Base-by-base conservation (phyloP, 176 grass and related monocot genomes). In the Carex scoparia region DNA sequence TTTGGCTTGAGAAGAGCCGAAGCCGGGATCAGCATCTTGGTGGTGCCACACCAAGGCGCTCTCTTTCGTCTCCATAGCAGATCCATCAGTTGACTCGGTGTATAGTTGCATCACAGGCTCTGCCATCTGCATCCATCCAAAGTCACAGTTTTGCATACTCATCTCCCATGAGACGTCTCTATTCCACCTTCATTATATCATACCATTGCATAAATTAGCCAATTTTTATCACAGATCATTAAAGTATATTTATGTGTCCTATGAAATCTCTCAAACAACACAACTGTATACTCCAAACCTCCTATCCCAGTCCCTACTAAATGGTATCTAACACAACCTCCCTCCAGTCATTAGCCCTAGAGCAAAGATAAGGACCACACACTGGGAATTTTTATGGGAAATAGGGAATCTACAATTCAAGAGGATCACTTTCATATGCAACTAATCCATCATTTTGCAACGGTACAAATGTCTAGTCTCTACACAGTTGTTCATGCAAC, bases 41-140 rank as follows among this genome's bases (percentile, higher is more conserved):
- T 95, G 91, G 85, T 95, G 93, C 96, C 96, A 99, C 48, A 99
- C 96, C 86, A 99, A 85, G 44, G 93, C 96, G 79, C 90, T 99
- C 88, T 99, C 93, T 77, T 98, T 98, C 0, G 61, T 68, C 80
- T 98, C 96, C 51, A 99, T 95, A 40, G 80, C 84, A 0, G 96
- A 99, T 81, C 96, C 96, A 87, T 99, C 96, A 64, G 96, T 99
- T 67, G 96, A 77, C 87, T 99, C 96, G 0, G 93, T 95, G 65
- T 99, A 99, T 58, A 99, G 84, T 72, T 99, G 87, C 96, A 99
- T 99, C 80, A 99, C 96, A 59, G 96, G 96, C 69, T 88, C 82
- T 8, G 96, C 93, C 84, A 99, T 99, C 86, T 94, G 85, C 96
- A 92, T 95, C 96, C 96, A 99, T 69, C 93, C 91, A 10, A 92